These are phyloP conservation scores for Margaritispora aquatica DNA, from an alignment of 495 filamentous ascomycete species.

Conservation along the genomic window DNA sequence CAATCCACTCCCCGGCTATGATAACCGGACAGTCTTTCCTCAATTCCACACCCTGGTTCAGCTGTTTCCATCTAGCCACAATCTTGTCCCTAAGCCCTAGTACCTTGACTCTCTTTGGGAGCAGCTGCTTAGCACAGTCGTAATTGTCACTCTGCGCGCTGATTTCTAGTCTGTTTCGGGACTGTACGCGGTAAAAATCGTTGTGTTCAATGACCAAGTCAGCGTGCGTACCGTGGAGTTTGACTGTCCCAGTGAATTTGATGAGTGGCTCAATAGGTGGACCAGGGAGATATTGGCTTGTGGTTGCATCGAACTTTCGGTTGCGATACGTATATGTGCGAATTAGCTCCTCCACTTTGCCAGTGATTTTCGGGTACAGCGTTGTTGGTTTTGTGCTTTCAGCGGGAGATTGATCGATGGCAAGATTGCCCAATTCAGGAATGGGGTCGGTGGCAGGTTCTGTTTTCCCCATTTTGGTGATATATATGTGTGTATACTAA, in stretches of 20 bases:
- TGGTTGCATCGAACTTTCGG: too few species aligned
- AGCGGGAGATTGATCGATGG: background rate
- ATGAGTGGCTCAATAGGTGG: background rate
- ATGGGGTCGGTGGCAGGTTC: too few species aligned
- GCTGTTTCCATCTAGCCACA: constrained; percentile 9
- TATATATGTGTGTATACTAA: too few species aligned
- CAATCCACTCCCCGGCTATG: constrained; percentile 33
- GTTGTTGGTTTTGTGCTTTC: background rate
- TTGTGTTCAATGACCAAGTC: constrained; percentile 26
- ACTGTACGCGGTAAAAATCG: constrained; percentile 25
- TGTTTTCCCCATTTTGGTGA: too few species aligned
- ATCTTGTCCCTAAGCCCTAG: constrained; percentile 13
- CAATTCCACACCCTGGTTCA: constrained; percentile 16
- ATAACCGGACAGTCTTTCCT: constrained; percentile 20
- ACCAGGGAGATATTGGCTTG: background rate
- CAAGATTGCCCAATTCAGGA: background rate
- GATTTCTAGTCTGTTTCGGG: constrained; percentile 22
- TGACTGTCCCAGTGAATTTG: constrained; percentile 28
- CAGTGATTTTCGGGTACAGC: constrained; percentile 14
- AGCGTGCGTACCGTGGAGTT: constrained; percentile 32
- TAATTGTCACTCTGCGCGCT: constrained; percentile 20
- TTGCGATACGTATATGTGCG: constrained; percentile 1
- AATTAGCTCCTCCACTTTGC: constrained; percentile 4
- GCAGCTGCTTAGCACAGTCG: constrained; percentile 14
- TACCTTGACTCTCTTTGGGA: constrained; percentile 1